Base-by-base conservation (phyloP, 495 filamentous ascomycete genomes). In the Xylona heveae region DNA sequence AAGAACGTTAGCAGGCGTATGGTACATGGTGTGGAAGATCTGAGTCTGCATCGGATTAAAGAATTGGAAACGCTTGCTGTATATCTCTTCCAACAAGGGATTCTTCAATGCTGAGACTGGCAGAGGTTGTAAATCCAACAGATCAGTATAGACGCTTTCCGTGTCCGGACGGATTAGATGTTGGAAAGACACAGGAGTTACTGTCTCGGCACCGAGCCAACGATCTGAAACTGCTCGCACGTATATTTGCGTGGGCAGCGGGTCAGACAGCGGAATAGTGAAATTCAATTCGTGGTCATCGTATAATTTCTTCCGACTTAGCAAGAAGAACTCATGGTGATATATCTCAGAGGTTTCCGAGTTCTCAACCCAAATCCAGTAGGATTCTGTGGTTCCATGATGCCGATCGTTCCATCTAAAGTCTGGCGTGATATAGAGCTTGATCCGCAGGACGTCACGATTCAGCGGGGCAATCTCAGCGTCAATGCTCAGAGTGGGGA, bases 31-130 rank as follows among this genome's bases (percentile, higher is more conserved):
- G 43, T 95, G 90, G 50, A 99, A 99, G 21, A 95, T 74, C 47
- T 99, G 88, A 3, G 90, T 93, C 47, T 99, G 88, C 88, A 99
- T 92, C 0, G 90, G 85, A 49, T 99, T 99, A 61, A 99, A 99
- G 55, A 70, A 95, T 35, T 78, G 69, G 48, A 99, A 99, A 18
- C 81, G 70, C 44, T 79, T 59, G 4, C 64, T 70, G 49, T 95
- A 95, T 6, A 99, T 62, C 35, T 84, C 79, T 44, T 95, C 84
- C 2, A 95, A 56, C 0, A 71, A 62, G 1, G 78, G 68, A 42
- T 93, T 91, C 41, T 92, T 82, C 26, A 99, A 61, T 25, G 88
- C 84, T 10, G 69, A 65, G 26, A 95, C 69, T 0, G 88, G 80
- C 12, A 99, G 57, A 3, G 90, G 88, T 46, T 93, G 88, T 6